Conservation (phyloP, 2,329 filamentous ascomycete species). For the Ascochyta koolunga region DNA sequence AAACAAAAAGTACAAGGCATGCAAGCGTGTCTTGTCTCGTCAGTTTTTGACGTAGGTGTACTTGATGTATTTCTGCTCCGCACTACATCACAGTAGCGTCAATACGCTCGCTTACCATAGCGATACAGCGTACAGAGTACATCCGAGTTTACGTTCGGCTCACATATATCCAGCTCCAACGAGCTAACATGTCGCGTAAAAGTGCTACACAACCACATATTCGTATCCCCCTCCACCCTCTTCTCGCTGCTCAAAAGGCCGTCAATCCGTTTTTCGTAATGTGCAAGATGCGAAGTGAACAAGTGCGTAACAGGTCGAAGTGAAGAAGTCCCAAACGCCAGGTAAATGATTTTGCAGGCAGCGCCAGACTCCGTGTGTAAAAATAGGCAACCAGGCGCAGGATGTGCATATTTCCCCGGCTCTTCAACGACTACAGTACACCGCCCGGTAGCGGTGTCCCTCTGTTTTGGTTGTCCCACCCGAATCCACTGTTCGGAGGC, state of each 20-base stretch:
- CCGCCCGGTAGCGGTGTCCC: slow-evolving; percentile 35
- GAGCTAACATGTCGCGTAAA: background rate
- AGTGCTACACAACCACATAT: background rate
- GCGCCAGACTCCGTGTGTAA: slow-evolving; percentile 13
- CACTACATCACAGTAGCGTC: background rate
- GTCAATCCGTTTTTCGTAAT: slow-evolving; percentile 7
- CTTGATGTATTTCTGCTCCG: background rate
- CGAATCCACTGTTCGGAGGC: slow-evolving; percentile 28
- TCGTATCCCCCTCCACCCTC: background rate
- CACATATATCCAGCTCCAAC: background rate
- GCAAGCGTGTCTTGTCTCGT: no score
- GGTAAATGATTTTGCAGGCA: slow-evolving; percentile 15
- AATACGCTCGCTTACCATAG: background rate
- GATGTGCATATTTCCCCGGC: background rate
- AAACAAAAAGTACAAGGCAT: no score
- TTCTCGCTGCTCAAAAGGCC: background rate
- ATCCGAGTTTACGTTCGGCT: no score
- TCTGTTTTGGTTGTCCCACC: slow-evolving; percentile 32
- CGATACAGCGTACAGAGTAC: no score
- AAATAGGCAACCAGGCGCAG: background rate
- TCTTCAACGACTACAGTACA: slow-evolving; percentile 20
- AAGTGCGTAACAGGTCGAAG: background rate
- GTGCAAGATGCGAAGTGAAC: slow-evolving; percentile 8
- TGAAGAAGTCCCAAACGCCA: slow-evolving; percentile 12
- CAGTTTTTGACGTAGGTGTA: background rate